Percentiles rank a stretch among this genome's conserved stretches.
These are phyloP conservation scores for Colletotrichum sp. DNA, from an alignment of 2,329 filamentous ascomycete genomes.

Conservation along the genomic window DNA sequence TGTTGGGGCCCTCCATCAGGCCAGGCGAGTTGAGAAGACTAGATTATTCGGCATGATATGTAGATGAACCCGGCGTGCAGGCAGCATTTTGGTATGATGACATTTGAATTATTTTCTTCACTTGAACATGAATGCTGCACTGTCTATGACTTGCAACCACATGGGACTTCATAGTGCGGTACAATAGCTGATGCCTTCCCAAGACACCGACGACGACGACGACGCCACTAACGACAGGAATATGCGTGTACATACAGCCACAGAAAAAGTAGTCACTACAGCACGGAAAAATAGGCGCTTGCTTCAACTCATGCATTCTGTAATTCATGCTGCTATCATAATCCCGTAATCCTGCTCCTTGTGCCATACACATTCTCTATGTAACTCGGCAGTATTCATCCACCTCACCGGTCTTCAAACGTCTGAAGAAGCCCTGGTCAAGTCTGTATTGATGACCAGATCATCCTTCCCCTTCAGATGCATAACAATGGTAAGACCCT, in stretches of 20 bases:
- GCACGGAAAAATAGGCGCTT: background rate
- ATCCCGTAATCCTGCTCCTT: background rate
- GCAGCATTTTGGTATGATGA: background rate
- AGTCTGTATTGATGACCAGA: conserved; percentile 55
- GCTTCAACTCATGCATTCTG: background rate
- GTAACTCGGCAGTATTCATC: background rate
- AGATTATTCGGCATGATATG: conserved; percentile 12
- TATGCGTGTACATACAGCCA: background rate
- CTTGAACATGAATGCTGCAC: background rate
- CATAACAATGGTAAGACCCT: conserved; percentile 56
- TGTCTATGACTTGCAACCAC: background rate
- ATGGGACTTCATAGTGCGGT: background rate
- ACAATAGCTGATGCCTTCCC: background rate
- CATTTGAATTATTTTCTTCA: background rate
- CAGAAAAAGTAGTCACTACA: background rate
- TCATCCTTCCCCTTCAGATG: conserved; percentile 56
- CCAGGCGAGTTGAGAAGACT: background rate
- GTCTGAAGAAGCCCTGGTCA: conserved; percentile 26
- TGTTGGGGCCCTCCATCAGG: background rate
- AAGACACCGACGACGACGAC: background rate
- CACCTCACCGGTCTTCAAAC: background rate
- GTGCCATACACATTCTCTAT: background rate
- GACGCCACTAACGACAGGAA: background rate
- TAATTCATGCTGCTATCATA: conserved; percentile 16
- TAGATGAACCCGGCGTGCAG: conserved; percentile 14